Base-by-base conservation (phyloP, 2,329 filamentous ascomycete genomes). In the Apiospora koreana region DNA sequence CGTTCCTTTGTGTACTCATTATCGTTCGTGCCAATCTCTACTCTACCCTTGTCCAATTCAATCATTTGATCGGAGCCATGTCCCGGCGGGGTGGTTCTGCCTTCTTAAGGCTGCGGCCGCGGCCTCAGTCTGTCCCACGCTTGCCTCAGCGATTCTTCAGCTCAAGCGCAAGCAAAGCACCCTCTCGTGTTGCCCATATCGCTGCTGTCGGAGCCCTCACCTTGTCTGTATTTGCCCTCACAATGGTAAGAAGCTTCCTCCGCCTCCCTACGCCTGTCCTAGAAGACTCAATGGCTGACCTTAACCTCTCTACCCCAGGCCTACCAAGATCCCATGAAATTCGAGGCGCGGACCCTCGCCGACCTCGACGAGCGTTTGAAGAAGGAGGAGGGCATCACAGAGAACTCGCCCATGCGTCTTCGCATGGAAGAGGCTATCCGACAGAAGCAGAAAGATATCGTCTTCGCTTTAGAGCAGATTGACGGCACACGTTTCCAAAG, bases 361-460 rank as follows among this genome's bases (percentile, higher is more conserved):
- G 93, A 97, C 79, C 90, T 93, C 76, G 96, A 98, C 81, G 90
- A 89, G 73, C 87, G 94, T 72, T 88, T 89, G 75, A 97, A 96
- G 83, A 91, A 92, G 72, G 93, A 96, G 80, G 88, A 89, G 70
- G 89, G 90, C 73, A 87, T 98, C 67, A 92, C 87, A 65, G 87
- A 91, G 70, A 86, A 91, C 76, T 98, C 95, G 18, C 95, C 96
- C 1, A 98, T 99, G 95, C 94, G 96, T 69, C 87, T 99, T 70
- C 94, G 95, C 73, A 98, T 99, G 96, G 96, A 99, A 83, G 90
- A 93, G 77, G 93, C 98, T 80, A 97, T 98, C 82, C 96, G 96
- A 81, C 89, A 94, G 76, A 94, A 98, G 77, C 96, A 99, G 79
- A 89, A 93, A 76, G 89, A 92, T 73, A 99, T 99, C 71, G 92